Conservation (phyloP, 208 protist species). For the Trypanosomatidae sp. region DNA sequence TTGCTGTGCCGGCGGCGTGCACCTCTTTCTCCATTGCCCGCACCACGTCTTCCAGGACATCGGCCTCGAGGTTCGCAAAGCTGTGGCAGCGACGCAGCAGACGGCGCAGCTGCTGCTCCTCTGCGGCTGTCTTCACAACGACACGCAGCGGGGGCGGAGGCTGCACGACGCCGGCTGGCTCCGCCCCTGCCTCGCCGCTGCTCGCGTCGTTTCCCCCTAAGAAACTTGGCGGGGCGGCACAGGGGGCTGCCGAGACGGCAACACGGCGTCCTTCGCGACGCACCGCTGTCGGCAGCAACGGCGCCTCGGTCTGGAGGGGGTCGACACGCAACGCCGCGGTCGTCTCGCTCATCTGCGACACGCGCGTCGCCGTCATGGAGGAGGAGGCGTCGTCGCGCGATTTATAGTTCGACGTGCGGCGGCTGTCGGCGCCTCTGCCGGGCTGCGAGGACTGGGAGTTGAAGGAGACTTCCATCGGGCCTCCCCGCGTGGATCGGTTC, state of each 20-base stretch:
- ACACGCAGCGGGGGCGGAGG: constrained; percentile 51
- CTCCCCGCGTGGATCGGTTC: constrained; percentile 11
- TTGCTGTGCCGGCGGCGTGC: constrained; percentile 54
- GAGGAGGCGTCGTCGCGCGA: constrained; percentile 11
- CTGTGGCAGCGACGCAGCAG: constrained; percentile 59
- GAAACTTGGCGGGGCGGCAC: no score
- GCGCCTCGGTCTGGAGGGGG: constrained; percentile 17
- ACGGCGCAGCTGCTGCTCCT: constrained; percentile 51
- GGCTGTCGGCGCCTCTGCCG: neutral
- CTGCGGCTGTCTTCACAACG: constrained; percentile 36
- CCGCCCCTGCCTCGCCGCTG: no score
- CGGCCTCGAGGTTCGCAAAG: constrained; percentile 68
- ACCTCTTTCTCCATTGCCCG: constrained; percentile 58
- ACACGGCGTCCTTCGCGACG: constrained; percentile 48
- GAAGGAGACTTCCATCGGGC: constrained; percentile 21
- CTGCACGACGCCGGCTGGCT: no score
- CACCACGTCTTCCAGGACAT: constrained; percentile 51
- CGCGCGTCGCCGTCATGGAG: constrained; percentile 15
- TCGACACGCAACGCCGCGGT: constrained; percentile 19
- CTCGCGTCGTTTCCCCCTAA: no score
- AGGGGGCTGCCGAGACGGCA: constrained; percentile 67
- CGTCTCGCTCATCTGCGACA: constrained; percentile 17
- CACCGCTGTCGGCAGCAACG: constrained; percentile 21
- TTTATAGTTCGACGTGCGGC: neutral
- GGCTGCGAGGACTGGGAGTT: constrained; percentile 25